Evolutionary conservation across 2,329 filamentous ascomycete species (phyloP), one percentile per base, ranked within the genome.

Genomic region (Calonectria fujianensis): DNA sequence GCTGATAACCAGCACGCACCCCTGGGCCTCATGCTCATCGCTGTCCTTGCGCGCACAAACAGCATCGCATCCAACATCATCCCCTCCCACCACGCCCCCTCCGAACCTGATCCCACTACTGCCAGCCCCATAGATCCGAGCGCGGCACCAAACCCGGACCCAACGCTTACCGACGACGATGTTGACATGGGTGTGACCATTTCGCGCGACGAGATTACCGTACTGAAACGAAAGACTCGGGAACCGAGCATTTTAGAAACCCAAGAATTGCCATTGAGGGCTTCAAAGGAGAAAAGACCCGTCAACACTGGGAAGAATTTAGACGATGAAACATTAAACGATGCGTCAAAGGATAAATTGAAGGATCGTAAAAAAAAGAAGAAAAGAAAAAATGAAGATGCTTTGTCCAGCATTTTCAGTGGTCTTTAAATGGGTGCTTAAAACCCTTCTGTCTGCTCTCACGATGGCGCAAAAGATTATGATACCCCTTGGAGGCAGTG

Each of bases 1-100:
- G 92, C 93, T 24, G 94, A 96, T 83, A 91, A 90, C 41, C 94
- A 95, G 80, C 94, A 94, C 83, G 91, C 94, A 3, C 87, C 92
- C 5, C 87, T 96, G 3, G 95, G 94, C 5, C 86, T 95, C 27
- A 88, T 94, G 76, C 88, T 96, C 13, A 82, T 96, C 59, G 92
- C 90, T 27, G 85, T 91, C 2, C 85, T 96, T 73, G 92, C 93
- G 5, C 90, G 91, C 75, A 84, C 93, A 29, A 85, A 90, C 74
- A 85, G 85, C 66, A 83, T 87, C 2, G 83, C 91, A 65, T 83
- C 83, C 11, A 79, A 79, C 10, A 78, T 88, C 13, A 78, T 85
- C 10, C 81, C 82, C 13, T 27, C 70, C 20, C 67, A 77, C 32
- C 48, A 72, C 64, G n/a, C 66, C 63, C 27, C 67, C 37, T n/a